Evolutionary conservation across 495 filamentous ascomycete genomes (phyloP).

Genomic region (Hypoxylon subgilvum): DNA sequence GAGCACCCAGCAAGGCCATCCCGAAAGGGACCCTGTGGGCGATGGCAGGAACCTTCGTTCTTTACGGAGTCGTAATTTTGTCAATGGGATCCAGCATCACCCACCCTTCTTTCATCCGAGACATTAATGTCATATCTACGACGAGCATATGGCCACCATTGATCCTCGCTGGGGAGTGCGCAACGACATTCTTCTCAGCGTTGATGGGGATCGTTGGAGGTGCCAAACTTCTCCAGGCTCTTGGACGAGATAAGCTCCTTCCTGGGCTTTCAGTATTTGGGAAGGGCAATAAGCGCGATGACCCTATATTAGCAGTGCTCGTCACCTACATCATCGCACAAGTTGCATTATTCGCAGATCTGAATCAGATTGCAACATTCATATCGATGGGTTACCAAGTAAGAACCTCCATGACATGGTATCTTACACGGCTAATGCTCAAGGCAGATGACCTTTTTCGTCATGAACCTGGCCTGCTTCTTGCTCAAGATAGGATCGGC

Average conservation of each 20-base stretch:
- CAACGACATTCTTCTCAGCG: constrained; percentile 81
- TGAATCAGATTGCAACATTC: constrained; percentile 87
- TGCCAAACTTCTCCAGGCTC: constrained; percentile 85
- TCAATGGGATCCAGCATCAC: constrained; percentile 81
- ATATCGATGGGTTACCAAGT: constrained; percentile 89
- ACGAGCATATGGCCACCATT: constrained; percentile 74
- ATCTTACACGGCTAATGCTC: constrained; percentile 4
- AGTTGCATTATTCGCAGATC: constrained; percentile 79
- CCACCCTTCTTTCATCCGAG: constrained; percentile 72
- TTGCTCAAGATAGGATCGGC: constrained; percentile 90
- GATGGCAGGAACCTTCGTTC: constrained; percentile 73
- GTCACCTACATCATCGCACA: constrained; percentile 79
- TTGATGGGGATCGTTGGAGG: constrained; percentile 88
- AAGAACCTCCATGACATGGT: constrained; percentile 46
- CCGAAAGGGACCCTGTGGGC: constrained; percentile 81
- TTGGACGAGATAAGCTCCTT: constrained; percentile 79
- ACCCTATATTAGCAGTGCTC: constrained; percentile 78
- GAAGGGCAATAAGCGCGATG: constrained; percentile 76
- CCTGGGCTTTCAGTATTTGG: constrained; percentile 77
- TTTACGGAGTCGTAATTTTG: constrained; percentile 78
- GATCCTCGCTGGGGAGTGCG: constrained; percentile 81
- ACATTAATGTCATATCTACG: constrained; percentile 80
- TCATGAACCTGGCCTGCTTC: constrained; percentile 86
- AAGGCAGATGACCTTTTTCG: constrained; percentile 67
- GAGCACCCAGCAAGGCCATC: constrained; percentile 82